phyloP scores from a whole-genome alignment of 1,284 basidiomycete genomes.

The Irpex sp. region DNA sequence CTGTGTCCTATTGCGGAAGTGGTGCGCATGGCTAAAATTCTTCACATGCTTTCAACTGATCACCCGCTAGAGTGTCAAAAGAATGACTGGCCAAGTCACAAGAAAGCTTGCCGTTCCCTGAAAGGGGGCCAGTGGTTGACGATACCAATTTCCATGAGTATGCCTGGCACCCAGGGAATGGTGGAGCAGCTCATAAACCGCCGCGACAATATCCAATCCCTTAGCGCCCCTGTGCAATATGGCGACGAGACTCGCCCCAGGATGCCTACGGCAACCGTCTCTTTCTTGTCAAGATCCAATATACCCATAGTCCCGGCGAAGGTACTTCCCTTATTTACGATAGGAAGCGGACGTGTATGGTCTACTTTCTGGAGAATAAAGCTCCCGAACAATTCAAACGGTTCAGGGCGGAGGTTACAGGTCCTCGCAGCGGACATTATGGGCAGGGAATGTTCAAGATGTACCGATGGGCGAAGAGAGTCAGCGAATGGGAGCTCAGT shows the following conservation, averaged over 20 bases:
- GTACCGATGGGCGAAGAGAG: slow-evolving; percentile 29
- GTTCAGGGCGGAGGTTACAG: slow-evolving; percentile 17
- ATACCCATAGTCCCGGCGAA: slow-evolving; percentile 5
- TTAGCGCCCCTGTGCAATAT: neutral
- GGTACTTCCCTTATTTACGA: slow-evolving; percentile 37
- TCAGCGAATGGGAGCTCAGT: slow-evolving; percentile 23
- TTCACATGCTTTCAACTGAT: neutral
- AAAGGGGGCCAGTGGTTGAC: slow-evolving; percentile 37
- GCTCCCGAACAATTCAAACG: slow-evolving; percentile 16
- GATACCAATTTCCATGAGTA: slow-evolving; percentile 22
- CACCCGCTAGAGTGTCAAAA: slow-evolving; percentile 33
- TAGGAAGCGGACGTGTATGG: slow-evolving; percentile 34
- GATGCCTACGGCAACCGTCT: slow-evolving; percentile 31
- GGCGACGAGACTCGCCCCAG: slow-evolving; percentile 15
- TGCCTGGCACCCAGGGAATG: slow-evolving; percentile 14
- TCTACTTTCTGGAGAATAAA: slow-evolving; percentile 22
- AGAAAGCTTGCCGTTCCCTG: slow-evolving; percentile 33
- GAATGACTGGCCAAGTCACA: slow-evolving; percentile 38
- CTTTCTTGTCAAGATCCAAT: slow-evolving; percentile 42
- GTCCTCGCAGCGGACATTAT: slow-evolving; percentile 15
- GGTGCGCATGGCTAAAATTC: slow-evolving; percentile 23
- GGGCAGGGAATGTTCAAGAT: slow-evolving; percentile 21
- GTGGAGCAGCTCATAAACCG: slow-evolving; percentile 11
- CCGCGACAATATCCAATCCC: slow-evolving; percentile 6
- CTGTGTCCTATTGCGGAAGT: slow-evolving; percentile 34